These are phyloP conservation scores for Penicillium sp. DNA, from an alignment of 2,329 filamentous ascomycete species.

Conservation along the genomic window DNA sequence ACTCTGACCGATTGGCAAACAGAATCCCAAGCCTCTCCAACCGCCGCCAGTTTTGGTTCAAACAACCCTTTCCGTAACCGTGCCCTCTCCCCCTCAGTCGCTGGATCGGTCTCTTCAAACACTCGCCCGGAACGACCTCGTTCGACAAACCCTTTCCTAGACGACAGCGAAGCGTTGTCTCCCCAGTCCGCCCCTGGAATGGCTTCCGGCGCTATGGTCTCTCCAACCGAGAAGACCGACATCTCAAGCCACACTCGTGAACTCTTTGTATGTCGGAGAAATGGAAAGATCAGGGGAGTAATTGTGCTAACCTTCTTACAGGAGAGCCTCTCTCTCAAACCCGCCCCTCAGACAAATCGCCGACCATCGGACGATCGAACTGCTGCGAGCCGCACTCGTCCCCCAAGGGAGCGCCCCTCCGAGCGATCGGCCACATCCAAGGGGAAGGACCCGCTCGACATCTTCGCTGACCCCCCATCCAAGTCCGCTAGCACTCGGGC, in stretches of 20 bases:
- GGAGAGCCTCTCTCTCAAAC: constrained; percentile 43
- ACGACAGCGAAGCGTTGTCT: constrained; percentile 44
- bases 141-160: constrained; percentile 65
- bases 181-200: constrained; percentile 36
- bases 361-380: constrained; percentile 36
- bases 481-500: constrained; percentile 19
- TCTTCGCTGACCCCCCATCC: constrained; percentile 50
- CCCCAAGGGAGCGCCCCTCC: constrained; percentile 26
- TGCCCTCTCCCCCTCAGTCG: constrained; percentile 41
- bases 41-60: constrained; percentile 41
- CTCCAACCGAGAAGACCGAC: constrained; percentile 39
- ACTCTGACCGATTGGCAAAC: background rate
- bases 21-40: constrained; percentile 37
- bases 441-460: constrained; percentile 44
- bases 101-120: constrained; percentile 27
- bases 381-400: constrained; percentile 28
- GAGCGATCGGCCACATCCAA: constrained; percentile 19
- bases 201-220: constrained; percentile 27
- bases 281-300: constrained; percentile 1
- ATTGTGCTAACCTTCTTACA: constrained; percentile 19
- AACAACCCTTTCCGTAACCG: constrained; percentile 55
- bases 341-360: constrained; percentile 36
- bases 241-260: constrained; percentile 55
- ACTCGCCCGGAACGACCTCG: constrained; percentile 48
- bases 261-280: constrained; percentile 58